Evolutionary conservation across 306 rosid species (phyloP).

Genomic region (Prunus campanulata): DNA sequence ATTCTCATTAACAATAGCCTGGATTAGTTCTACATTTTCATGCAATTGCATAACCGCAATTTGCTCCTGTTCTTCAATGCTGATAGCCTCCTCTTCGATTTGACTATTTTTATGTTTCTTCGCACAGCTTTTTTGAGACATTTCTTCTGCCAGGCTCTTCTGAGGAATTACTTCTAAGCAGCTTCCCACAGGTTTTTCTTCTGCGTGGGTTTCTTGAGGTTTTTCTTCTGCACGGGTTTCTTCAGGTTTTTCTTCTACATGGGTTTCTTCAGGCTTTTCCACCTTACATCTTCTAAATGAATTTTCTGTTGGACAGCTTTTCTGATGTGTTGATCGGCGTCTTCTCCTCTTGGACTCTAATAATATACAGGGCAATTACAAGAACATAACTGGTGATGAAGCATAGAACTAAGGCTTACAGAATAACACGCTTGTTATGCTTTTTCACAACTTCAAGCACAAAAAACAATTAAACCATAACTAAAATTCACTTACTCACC

Average conservation of each 20-base stretch:
- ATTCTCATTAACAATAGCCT: conserved; percentile 38
- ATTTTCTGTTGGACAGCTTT: conserved; percentile 2
- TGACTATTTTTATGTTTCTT: conserved; percentile 9
- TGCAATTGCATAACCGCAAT: conserved; percentile 27
- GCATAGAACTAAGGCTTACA: neutral
- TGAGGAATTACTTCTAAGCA: neutral
- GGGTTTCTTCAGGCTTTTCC: conserved; percentile 5
- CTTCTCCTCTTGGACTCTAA: conserved; percentile 26
- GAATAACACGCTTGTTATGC: neutral
- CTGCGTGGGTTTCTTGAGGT: conserved; percentile 3
- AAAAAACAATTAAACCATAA: neutral
- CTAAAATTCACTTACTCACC: neutral
- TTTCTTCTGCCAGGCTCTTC: conserved; percentile 10
- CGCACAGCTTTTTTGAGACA: conserved; percentile 1
- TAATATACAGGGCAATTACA: neutral
- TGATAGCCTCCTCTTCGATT: neutral
- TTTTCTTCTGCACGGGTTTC: neutral
- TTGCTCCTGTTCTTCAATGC: conserved; percentile 27
- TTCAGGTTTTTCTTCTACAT: conserved; percentile 7
- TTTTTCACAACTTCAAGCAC: neutral
- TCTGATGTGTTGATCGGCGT: conserved; percentile 13
- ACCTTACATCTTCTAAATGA: neutral
- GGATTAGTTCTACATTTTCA: conserved; percentile 37
- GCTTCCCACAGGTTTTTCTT: conserved; percentile 11
- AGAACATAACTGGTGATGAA: neutral